phyloP scores from a whole-genome alignment of 108 stramenopile genomes.

The Cylindrotheca closterium region DNA sequence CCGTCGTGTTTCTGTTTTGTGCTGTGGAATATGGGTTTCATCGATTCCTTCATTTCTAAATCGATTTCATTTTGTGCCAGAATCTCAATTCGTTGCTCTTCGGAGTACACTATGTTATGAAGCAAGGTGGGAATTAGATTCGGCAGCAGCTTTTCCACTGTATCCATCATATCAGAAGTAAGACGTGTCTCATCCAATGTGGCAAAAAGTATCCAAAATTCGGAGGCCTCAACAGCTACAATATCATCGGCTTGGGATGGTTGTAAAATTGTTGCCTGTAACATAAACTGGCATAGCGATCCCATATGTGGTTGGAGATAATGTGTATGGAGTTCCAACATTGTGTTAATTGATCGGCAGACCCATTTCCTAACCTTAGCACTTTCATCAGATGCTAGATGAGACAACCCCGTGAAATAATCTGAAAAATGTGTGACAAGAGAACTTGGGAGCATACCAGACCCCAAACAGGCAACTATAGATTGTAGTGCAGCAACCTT shows the following conservation, averaged over 20 bases:
- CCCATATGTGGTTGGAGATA: slow-evolving; percentile 71
- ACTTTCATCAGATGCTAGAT: slow-evolving; percentile 62
- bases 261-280: slow-evolving; percentile 51
- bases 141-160: slow-evolving; percentile 47
- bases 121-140: slow-evolving; percentile 77
- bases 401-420: slow-evolving; percentile 66
- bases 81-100: slow-evolving; percentile 71
- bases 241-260: slow-evolving; percentile 13
- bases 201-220: slow-evolving; percentile 88
- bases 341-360: slow-evolving; percentile 82
- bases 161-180: slow-evolving; percentile 61
- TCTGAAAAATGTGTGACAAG: slow-evolving; percentile 78
- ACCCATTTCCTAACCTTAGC: slow-evolving; percentile 73
- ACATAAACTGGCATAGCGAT: slow-evolving; percentile 81
- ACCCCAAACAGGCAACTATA: slow-evolving; percentile 49
- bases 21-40: slow-evolving; percentile 85
- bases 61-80: slow-evolving; percentile 78
- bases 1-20: slow-evolving; percentile 50
- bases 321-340: slow-evolving; percentile 63
- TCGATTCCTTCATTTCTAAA: slow-evolving; percentile 47
- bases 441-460: slow-evolving; percentile 55
- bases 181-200: slow-evolving; percentile 59
- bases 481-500: slow-evolving; percentile 50
- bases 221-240: slow-evolving; percentile 87
- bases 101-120: slow-evolving; percentile 81